These are phyloP conservation scores for Singerocomus inundabilis DNA, from an alignment of 1,284 basidiomycete species.

Conservation along the genomic window DNA sequence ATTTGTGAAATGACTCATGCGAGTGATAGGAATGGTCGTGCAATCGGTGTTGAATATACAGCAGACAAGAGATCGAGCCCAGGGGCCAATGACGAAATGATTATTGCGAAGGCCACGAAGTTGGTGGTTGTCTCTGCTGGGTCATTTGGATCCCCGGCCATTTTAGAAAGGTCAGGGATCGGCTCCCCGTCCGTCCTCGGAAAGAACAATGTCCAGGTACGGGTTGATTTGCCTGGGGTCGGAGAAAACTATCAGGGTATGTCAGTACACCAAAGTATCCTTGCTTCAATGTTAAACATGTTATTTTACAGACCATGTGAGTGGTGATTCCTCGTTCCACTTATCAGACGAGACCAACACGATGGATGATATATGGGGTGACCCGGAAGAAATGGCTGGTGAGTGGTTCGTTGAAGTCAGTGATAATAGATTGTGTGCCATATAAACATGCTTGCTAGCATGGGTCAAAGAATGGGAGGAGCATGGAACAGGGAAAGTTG, in stretches of 20 bases:
- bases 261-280: no score
- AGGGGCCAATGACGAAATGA: slow-evolving; percentile 18
- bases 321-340: slow-evolving; percentile 36
- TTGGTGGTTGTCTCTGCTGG: no score
- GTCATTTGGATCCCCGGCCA: no score
- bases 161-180: no score
- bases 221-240: no score
- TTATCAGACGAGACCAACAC: slow-evolving; percentile 35
- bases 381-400: slow-evolving; percentile 32
- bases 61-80: slow-evolving; percentile 35
- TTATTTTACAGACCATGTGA: slow-evolving; percentile 42
- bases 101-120: slow-evolving; percentile 33
- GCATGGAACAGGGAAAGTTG: slow-evolving; percentile 47
- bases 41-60: slow-evolving; percentile 56
- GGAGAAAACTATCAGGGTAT: no score
- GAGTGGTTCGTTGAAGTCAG: slow-evolving; percentile 22
- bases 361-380: slow-evolving; percentile 31
- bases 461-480: slow-evolving; percentile 42
- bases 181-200: no score
- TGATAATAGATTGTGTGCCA: neutral
- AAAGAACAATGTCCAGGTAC: no score
- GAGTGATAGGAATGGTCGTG: slow-evolving; percentile 43
- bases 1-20: neutral
- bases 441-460: slow-evolving; percentile 27
- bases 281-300: no score